phyloP scores from a whole-genome alignment of 768 basidiomycete species.

The Xerocomellus dryophilus region DNA sequence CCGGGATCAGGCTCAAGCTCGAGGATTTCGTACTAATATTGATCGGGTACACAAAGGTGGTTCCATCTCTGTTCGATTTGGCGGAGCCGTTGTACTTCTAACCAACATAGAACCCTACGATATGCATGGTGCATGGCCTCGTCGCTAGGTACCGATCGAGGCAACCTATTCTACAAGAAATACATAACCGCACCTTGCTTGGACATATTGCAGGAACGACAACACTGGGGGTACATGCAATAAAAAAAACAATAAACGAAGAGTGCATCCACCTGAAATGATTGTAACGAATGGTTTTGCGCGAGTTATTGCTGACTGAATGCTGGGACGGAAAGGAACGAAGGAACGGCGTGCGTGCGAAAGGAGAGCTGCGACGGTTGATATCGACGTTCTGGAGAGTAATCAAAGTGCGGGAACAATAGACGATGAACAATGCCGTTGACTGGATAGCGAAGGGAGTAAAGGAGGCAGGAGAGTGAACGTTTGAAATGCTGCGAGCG shows the following conservation, averaged over 20 bases:
- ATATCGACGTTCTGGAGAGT: slow-evolving; percentile 4
- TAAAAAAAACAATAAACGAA: slow-evolving; percentile 12
- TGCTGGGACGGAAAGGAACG: background rate
- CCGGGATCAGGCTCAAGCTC: background rate
- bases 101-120: slow-evolving; percentile 4
- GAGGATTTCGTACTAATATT: background rate
- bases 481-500: slow-evolving; percentile 2
- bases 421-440: background rate
- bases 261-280: slow-evolving; percentile 17
- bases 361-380: slow-evolving; percentile 3
- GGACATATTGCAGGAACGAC: slow-evolving; percentile 4
- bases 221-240: slow-evolving; percentile 17
- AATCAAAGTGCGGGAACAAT: slow-evolving; percentile 2
- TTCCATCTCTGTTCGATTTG: background rate
- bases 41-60: background rate
- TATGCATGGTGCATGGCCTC: background rate
- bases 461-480: background rate
- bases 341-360: slow-evolving; percentile 6
- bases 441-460: background rate
- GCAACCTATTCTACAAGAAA: slow-evolving; percentile 18
- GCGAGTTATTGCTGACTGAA: background rate
- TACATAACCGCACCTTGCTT: slow-evolving; percentile 13
- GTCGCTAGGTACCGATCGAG: background rate
- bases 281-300: slow-evolving; percentile 13
- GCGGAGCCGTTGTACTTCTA: background rate